A percentile compares a stretch with the other conserved stretches of the same genome.
These are phyloP conservation scores for Rhododendron ferrugineum DNA, from an alignment of 148 eudicot genomes.

Conservation along the genomic window DNA sequence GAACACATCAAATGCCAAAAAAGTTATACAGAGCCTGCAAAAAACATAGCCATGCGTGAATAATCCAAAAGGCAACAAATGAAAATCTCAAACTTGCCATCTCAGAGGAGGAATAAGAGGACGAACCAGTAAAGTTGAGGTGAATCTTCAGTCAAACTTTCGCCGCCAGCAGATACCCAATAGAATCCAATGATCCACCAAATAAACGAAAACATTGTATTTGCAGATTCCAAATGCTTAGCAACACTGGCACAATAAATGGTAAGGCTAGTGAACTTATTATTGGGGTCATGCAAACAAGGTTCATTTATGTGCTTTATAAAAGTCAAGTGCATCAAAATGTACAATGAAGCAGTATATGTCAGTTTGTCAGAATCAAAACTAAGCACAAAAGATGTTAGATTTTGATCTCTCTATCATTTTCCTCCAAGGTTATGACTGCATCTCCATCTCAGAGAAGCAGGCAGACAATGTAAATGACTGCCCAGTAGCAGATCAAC, in stretches of 20 bases:
- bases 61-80: slow-evolving; percentile 8
- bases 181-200: slow-evolving; percentile 99
- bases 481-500: background rate
- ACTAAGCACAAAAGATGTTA: background rate
- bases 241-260: slow-evolving; percentile 50
- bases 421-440: background rate
- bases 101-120: background rate
- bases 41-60: slow-evolving; percentile 20
- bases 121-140: slow-evolving; percentile 88
- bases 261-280: background rate
- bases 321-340: background rate
- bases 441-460: background rate
- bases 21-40: slow-evolving; percentile 78
- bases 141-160: slow-evolving; percentile 50
- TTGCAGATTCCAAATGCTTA: slow-evolving; percentile 87
- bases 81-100: background rate
- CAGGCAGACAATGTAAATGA: background rate
- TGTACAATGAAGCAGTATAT: background rate
- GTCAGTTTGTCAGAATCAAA: background rate
- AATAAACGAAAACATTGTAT: slow-evolving; percentile 90
- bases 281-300: background rate
- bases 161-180: slow-evolving; percentile 92
- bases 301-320: background rate
- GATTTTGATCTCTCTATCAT: background rate
- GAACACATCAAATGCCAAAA: slow-evolving; percentile 87